phyloP scores from a whole-genome alignment of 345 rosid genomes.

The Sisymbrium irio region DNA sequence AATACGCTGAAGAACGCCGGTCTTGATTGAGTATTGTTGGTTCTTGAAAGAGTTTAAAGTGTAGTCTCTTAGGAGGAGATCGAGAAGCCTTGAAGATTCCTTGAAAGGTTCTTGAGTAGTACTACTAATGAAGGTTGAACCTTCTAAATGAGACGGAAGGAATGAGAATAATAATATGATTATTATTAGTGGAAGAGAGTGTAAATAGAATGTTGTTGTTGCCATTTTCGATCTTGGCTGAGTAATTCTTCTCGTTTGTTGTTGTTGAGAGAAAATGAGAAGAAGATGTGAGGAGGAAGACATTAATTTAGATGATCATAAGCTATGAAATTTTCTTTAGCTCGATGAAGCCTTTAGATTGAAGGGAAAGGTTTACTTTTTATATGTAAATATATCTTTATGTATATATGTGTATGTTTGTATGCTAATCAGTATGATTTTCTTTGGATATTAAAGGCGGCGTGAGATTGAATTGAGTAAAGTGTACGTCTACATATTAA shows the following conservation, averaged over 20 bases:
- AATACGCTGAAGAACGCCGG: conserved; percentile 52
- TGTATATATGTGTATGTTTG: background rate
- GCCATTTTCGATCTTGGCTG: conserved; percentile 20
- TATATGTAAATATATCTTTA: background rate
- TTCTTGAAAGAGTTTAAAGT: conserved; percentile 58
- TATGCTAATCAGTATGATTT: conserved; percentile 11
- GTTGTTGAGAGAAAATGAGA: conserved; percentile 19
- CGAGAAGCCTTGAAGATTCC: conserved; percentile 59
- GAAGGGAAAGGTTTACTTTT: conserved; percentile 30
- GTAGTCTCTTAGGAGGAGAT: conserved; percentile 77
- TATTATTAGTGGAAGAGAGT: background rate
- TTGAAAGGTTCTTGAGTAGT: conserved; percentile 42
- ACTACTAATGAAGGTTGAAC: conserved; percentile 15
- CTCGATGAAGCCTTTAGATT: conserved; percentile 36
- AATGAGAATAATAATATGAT: conserved; percentile 1
- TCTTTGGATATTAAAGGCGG: conserved; percentile 4
- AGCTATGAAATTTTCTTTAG: conserved; percentile 5
- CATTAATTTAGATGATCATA: conserved; percentile 18
- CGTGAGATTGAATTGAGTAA: conserved; percentile 36
- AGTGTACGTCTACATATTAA: conserved; percentile 20
- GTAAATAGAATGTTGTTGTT: conserved; percentile 13
- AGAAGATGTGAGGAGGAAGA: conserved; percentile 22
- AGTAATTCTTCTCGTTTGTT: conserved; percentile 5
- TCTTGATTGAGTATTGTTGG: conserved; percentile 38
- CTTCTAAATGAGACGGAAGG: conserved; percentile 13